A percentile compares a stretch with the other conserved stretches of the same genome.
Evolutionary conservation across 805 yeast genomes (phyloP).

Genomic region (Debaryomyces tyrocola): DNA sequence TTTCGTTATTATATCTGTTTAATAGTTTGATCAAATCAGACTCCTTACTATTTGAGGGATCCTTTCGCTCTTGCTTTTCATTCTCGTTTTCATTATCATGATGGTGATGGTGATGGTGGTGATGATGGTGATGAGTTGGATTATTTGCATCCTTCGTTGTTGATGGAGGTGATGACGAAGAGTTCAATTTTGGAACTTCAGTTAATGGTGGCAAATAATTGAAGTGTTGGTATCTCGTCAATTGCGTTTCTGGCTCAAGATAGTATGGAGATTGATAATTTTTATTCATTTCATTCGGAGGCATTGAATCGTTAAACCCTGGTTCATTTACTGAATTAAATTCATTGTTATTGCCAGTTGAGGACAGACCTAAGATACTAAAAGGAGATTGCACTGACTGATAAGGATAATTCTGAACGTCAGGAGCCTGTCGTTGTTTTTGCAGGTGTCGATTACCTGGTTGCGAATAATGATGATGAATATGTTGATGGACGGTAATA

Average conservation of each 20-base stretch:
- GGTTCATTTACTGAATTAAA: constrained; percentile 1
- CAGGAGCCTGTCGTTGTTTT: constrained; percentile 2
- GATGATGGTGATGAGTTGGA: constrained; percentile 25
- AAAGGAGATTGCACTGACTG: not conserved
- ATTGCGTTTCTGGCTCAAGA: constrained; percentile 51
- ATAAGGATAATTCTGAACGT: not conserved
- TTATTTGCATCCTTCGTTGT: constrained; percentile 10
- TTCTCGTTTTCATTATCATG: constrained; percentile 1
- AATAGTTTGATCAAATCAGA: constrained; percentile 46
- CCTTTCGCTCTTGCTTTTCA: not conserved
- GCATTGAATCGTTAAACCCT: constrained; percentile 2
- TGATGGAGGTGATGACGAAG: constrained; percentile 51
- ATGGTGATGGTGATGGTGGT: constrained; percentile 30
- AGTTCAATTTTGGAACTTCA: constrained; percentile 67
- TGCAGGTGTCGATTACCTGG: constrained; percentile 16
- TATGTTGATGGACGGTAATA: constrained; percentile 80
- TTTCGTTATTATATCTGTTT: constrained; percentile 25
- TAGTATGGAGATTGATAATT: constrained; percentile 11
- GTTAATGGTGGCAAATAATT: constrained; percentile 71
- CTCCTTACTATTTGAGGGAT: constrained; percentile 17
- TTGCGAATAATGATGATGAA: constrained; percentile 72
- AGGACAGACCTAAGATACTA: not conserved
- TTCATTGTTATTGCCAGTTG: not conserved
- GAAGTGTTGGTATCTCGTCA: constrained; percentile 66
- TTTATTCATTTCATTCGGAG: constrained; percentile 2